Base-by-base conservation (phyloP, 176 grass and related monocot genomes). In the Musa acuminata region DNA sequence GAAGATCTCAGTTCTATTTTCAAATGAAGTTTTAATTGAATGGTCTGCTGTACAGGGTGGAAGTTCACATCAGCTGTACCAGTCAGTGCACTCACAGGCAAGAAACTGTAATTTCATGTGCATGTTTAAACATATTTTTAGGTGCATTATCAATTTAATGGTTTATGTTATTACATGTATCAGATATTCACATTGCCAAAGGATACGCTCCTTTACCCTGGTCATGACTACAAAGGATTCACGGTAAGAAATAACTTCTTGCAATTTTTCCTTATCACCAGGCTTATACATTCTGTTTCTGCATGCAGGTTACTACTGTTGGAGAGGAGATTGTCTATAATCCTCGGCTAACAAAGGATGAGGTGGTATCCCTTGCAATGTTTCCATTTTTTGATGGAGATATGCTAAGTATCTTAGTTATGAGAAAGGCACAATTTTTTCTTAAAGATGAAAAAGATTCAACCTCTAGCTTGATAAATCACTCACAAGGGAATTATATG, bases 11-110 rank as follows among this genome's bases (percentile, higher is more conserved):
- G 54, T 57, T 62, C 8, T 62, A 17, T 62, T 14, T 62, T 19
- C 20, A 62, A 17, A 19, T 19, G 6, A 19, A 6, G 4, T 3
- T 35, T 35, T 9, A 68, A 68, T 68, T 67, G 8, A 19, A 25
- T 49, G 16, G 17, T 75, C 49, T 60, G 11, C 12, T 60, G 53
- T 13, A 57, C 82, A 98, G 94, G 94, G 94, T 77, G 94, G 94
- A 82, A 98, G 86, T 78, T 57, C 90, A 49, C 83, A 87, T 52
- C 78, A 87, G 78, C 64, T 93, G 57, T 93, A 93, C 57, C 66
- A 84, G 62, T 98, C 90, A 62, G 90, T 98, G 78, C 90, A 98
- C 89, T 98, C 94, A 72, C 94, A 98, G 94, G 94, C 75, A 98
- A 85, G 90, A 59, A 73, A 27, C 71, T 81, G 3, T 64, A 35